Evolutionary conservation across 345 rosid species (phyloP).

Genomic region (Ricinus communis): DNA sequence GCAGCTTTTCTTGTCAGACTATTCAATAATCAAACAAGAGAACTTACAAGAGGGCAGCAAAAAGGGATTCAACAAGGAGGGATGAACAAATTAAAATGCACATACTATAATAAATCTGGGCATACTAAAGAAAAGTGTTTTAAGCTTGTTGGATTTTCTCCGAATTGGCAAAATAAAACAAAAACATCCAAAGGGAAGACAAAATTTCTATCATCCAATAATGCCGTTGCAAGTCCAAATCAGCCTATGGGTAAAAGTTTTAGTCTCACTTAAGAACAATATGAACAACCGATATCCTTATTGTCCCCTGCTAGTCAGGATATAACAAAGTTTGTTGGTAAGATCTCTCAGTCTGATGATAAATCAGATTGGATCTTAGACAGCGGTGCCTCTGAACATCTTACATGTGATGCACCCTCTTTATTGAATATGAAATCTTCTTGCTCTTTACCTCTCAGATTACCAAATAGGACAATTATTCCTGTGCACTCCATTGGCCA

Average conservation of each 20-base stretch:
- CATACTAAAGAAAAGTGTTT: conserved; percentile 4
- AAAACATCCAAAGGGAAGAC: not conserved
- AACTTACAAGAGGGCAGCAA: not conserved
- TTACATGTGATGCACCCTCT: not conserved
- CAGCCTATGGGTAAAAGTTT: not conserved
- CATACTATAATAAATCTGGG: not conserved
- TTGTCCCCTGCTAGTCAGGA: not conserved
- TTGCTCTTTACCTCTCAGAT: not conserved
- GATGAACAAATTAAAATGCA: not conserved
- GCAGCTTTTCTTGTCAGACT: not conserved
- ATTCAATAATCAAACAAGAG: not conserved
- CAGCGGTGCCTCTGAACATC: not conserved
- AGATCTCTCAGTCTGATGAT: not conserved
- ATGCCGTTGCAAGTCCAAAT: not conserved
- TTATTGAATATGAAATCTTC: too few relatives aligned
- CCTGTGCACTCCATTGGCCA: not conserved
- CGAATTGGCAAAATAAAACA: not conserved
- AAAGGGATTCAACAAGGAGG: too few relatives aligned
- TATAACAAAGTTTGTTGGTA: not conserved
- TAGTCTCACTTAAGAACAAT: not conserved
- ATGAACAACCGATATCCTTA: not conserved
- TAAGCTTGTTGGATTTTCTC: not conserved
- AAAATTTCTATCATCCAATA: not conserved
- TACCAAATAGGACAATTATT: not conserved
- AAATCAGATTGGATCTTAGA: not conserved